Conservation (phyloP, 2,329 filamentous ascomycete species). For the Elsinoe fawcettii region DNA sequence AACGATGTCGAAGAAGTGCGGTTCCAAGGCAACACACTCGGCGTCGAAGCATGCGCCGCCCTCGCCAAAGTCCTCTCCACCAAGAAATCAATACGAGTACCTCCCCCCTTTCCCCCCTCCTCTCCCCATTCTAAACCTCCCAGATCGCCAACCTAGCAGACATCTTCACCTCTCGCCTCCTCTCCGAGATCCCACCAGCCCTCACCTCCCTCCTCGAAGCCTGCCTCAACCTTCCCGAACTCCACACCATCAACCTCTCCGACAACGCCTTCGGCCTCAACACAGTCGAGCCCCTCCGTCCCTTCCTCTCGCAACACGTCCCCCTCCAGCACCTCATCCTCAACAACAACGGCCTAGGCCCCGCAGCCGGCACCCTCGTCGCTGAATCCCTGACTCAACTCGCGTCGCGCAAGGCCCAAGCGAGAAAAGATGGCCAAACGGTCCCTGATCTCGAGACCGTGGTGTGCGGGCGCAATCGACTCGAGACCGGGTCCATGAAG, state of each 20-base stretch:
- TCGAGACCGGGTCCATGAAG: conserved; percentile 93
- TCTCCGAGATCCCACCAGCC: conserved; percentile 88
- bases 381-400: conserved; percentile 80
- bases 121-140: conserved; percentile 17
- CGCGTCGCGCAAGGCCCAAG: conserved; percentile 73
- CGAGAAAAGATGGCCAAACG: conserved; percentile 57
- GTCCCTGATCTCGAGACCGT: conserved; percentile 89
- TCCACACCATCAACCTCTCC: conserved; percentile 89
- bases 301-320: conserved; percentile 79
- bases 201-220: conserved; percentile 78
- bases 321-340: conserved; percentile 90
- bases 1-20: conserved; percentile 75
- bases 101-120: conserved; percentile 19
- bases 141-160: conserved; percentile 84
- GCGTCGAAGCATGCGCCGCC: conserved; percentile 76
- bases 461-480: conserved; percentile 88
- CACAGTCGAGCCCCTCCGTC: conserved; percentile 83
- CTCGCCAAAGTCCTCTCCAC: conserved; percentile 75
- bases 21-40: conserved; percentile 85
- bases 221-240: conserved; percentile 73
- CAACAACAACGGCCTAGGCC: conserved; percentile 96
- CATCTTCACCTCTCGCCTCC: conserved; percentile 90
- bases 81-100: conserved; percentile 72
- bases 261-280: conserved; percentile 98
- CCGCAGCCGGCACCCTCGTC: conserved; percentile 79